phyloP scores from a whole-genome alignment of 2,329 filamentous ascomycete genomes.

The Talaromyces funiculosus region DNA sequence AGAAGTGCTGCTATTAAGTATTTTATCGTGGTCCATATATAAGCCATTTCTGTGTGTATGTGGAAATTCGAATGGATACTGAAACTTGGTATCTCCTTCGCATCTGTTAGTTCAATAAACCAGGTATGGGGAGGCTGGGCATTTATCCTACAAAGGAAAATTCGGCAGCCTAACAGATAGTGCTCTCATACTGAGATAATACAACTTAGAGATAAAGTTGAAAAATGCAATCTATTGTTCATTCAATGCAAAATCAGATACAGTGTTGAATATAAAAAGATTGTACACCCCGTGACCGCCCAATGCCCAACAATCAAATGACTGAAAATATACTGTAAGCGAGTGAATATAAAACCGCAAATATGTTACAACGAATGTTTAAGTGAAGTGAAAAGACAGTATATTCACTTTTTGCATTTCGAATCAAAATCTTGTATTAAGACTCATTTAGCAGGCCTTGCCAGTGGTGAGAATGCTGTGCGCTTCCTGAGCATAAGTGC shows the following conservation, averaged over 20 bases:
- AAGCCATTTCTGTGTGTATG: not conserved
- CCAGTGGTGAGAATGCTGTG: constrained; percentile 38
- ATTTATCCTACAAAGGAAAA: not conserved
- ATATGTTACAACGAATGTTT: not conserved
- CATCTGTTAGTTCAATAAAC: not conserved
- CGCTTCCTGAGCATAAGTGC: constrained; percentile 44
- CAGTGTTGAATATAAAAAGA: not conserved
- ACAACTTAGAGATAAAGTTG: not conserved
- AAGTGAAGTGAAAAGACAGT: not conserved
- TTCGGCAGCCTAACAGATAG: not conserved
- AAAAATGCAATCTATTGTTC: not conserved
- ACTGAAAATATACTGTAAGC: not conserved
- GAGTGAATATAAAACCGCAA: not conserved
- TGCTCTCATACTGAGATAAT: no score
- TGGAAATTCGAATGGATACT: not conserved
- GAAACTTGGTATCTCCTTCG: no score
- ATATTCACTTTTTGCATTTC: not conserved
- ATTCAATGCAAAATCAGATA: not conserved
- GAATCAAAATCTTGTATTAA: not conserved
- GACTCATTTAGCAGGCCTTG: not conserved
- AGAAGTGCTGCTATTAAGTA: not conserved
- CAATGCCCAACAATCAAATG: not conserved
- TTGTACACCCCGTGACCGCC: not conserved
- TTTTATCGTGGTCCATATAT: not conserved
- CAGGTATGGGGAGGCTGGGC: not conserved